phyloP scores from a whole-genome alignment of 257 asterid genomes.

The Nicotiana obtusifolia region DNA sequence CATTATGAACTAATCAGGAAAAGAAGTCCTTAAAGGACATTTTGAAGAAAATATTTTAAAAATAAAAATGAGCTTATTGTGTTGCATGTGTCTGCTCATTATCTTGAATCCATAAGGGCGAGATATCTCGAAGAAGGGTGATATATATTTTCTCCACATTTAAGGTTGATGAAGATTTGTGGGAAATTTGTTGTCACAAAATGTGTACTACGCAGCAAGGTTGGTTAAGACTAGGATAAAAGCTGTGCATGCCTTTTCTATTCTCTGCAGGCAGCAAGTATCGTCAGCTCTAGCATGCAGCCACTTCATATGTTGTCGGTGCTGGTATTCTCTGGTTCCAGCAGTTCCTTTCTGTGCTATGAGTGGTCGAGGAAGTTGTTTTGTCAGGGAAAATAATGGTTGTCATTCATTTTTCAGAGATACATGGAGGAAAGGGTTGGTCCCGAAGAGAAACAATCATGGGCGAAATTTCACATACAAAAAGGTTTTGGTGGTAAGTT shows the following conservation, averaged over 20 bases:
- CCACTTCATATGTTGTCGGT: conserved; percentile 68
- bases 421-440: conserved; percentile 50
- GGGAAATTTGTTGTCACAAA: neutral
- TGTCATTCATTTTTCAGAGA: conserved; percentile 35
- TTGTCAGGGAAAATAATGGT: neutral
- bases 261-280: conserved; percentile 55
- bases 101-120: neutral
- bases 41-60: neutral
- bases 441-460: conserved; percentile 35
- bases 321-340: conserved; percentile 32
- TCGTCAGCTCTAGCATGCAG: conserved; percentile 65
- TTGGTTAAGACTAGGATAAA: neutral
- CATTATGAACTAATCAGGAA: neutral
- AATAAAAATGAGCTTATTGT: neutral
- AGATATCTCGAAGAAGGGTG: neutral
- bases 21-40: neutral
- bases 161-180: neutral
- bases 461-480: conserved; percentile 42
- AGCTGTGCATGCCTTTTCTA: neutral
- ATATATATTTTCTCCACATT: neutral
- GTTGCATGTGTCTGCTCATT: neutral
- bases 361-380: neutral
- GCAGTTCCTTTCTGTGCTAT: neutral
- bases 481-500: conserved; percentile 58
- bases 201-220: neutral